Evolutionary conservation across 2,329 filamentous ascomycete species (phyloP).

Genomic region (Fusarium sp.): DNA sequence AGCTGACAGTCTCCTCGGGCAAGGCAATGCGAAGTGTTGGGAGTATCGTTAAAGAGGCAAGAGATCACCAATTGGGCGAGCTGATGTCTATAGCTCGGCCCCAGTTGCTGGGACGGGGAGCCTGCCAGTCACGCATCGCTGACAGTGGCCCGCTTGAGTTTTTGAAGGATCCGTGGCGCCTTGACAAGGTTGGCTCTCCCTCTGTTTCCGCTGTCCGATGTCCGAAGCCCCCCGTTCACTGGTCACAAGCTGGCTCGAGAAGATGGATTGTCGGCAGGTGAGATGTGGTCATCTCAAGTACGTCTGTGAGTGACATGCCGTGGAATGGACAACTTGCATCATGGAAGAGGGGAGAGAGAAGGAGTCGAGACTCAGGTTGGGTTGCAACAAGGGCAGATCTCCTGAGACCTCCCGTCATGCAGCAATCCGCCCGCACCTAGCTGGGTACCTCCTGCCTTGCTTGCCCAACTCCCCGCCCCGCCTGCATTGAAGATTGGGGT

Average conservation of each 20-base stretch:
- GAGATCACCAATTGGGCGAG: not conserved
- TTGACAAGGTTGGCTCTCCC: not conserved
- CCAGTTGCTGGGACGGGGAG: slow-evolving; percentile 2
- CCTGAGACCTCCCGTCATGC: not conserved
- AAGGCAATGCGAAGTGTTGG: not conserved
- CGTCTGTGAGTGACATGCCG: not conserved
- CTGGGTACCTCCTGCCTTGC: not conserved
- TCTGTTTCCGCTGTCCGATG: not conserved
- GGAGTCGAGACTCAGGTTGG: not conserved
- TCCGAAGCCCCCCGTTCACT: not conserved
- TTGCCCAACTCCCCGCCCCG: not conserved
- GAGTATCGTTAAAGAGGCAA: not conserved
- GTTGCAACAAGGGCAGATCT: not conserved
- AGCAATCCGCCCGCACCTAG: not conserved
- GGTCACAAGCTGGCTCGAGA: not conserved
- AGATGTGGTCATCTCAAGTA: not conserved
- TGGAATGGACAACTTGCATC: not conserved
- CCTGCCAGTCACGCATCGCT: not conserved
- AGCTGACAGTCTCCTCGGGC: not conserved
- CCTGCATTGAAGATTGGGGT: not conserved
- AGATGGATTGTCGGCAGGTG: not conserved
- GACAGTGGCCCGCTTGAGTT: not conserved
- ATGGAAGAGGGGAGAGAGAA: not conserved
- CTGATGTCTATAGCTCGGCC: not conserved
- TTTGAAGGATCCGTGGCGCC: slow-evolving; percentile 2